Percentiles rank a stretch among this genome's conserved stretches.
These are phyloP conservation scores for Globisporangium radiosum DNA, from an alignment of 352 stramenopile genomes.

Conservation along the genomic window DNA sequence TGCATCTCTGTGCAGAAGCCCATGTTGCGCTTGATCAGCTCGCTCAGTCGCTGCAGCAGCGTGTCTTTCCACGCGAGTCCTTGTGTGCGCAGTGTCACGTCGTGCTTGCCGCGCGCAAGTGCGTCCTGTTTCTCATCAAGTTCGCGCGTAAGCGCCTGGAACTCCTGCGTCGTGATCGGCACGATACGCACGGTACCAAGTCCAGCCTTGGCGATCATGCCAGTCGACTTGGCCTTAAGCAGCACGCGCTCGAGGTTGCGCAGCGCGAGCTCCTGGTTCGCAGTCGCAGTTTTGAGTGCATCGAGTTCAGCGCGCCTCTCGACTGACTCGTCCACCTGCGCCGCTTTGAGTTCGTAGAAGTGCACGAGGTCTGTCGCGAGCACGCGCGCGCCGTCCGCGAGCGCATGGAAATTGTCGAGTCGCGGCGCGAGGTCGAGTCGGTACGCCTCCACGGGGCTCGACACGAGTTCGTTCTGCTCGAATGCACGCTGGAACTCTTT, in stretches of 20 bases:
- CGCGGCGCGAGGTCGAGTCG: constrained; percentile 31
- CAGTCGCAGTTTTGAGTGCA: constrained; percentile 14
- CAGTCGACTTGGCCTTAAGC: constrained; percentile 51
- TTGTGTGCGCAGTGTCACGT: constrained; percentile 27
- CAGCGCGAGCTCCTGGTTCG: constrained; percentile 30
- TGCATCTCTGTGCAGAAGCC: constrained; percentile 43
- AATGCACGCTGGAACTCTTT: constrained; percentile 57
- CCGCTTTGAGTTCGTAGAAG: constrained; percentile 52
- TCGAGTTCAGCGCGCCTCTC: constrained; percentile 33
- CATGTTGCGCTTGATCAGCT: constrained; percentile 68
- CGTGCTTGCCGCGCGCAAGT: constrained; percentile 31
- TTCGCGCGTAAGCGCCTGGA: constrained; percentile 31
- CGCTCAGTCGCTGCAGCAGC: constrained; percentile 53
- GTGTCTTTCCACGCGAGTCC: constrained; percentile 59
- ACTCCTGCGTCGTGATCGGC: constrained; percentile 35
- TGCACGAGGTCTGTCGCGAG: constrained; percentile 46
- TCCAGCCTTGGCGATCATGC: constrained; percentile 66
- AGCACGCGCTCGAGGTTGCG: constrained; percentile 60
- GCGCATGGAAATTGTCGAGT: constrained; percentile 28
- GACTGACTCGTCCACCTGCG: constrained; percentile 38
- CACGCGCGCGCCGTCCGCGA: constrained; percentile 24
- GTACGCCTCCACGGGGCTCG: constrained; percentile 53
- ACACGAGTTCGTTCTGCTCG: constrained; percentile 55
- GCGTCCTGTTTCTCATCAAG: constrained; percentile 41
- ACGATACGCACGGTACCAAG: constrained; percentile 67